Conservation (phyloP, 495 filamentous ascomycete species). For the Xylaria telfairii region DNA sequence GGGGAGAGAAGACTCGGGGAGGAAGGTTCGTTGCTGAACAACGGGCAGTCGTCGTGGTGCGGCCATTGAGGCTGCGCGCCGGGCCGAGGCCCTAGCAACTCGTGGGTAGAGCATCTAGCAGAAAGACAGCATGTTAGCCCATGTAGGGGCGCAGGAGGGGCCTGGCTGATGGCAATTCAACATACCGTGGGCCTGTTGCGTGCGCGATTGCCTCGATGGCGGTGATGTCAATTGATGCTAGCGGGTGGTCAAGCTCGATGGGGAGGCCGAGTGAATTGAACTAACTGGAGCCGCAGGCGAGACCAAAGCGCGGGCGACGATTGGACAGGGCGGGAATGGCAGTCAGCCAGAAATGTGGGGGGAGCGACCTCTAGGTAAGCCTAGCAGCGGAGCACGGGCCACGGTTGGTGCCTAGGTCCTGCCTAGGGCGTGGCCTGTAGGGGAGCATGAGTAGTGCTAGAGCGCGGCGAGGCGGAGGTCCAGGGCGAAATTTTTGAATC, state of each 20-base stretch:
- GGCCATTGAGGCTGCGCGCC: constrained; percentile 56
- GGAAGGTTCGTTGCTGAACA: constrained; percentile 56
- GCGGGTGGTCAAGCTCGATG: not conserved
- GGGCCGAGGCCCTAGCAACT: constrained; percentile 59
- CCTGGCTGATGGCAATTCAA: constrained; percentile 16
- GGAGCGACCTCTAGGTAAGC: not conserved
- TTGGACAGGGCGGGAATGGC: constrained; percentile 7
- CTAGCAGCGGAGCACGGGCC: constrained; percentile 11
- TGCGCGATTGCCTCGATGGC: constrained; percentile 24
- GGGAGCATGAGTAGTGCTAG: constrained; percentile 26
- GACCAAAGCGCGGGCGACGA: not conserved
- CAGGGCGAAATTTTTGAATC: constrained; percentile 44
- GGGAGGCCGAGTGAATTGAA: constrained; percentile 9
- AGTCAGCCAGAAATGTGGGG: constrained; percentile 11
- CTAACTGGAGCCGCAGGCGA: not conserved
- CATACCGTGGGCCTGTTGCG: constrained; percentile 32
- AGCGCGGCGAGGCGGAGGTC: constrained; percentile 42
- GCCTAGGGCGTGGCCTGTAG: not conserved
- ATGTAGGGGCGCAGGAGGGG: not conserved
- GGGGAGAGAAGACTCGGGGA: constrained; percentile 52
- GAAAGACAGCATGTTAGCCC: not conserved
- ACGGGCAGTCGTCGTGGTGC: constrained; percentile 52
- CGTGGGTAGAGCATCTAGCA: constrained; percentile 71
- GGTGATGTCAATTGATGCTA: not conserved
- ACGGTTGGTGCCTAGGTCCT: not conserved